phyloP scores from a whole-genome alignment of 768 basidiomycete species.

The Suillus bovinus region DNA sequence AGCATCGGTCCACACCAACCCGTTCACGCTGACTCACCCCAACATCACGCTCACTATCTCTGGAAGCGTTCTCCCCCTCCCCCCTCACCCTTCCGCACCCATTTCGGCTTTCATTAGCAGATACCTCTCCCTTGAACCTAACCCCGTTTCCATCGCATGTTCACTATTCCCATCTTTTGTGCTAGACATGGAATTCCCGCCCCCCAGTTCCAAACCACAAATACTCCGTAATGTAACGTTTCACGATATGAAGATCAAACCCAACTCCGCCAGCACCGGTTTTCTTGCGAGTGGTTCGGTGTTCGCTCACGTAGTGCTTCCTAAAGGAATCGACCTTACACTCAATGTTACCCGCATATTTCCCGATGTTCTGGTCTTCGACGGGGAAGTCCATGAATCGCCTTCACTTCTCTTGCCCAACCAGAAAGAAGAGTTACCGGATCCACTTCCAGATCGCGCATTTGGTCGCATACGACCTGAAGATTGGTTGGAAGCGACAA shows the following conservation, averaged over 20 bases:
- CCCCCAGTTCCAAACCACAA: conserved; percentile 60
- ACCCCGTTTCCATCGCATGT: conserved; percentile 58
- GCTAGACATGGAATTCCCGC: conserved; percentile 57
- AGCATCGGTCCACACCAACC: conserved; percentile 52
- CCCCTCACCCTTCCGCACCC: conserved; percentile 36
- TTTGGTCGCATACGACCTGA: conserved; percentile 76
- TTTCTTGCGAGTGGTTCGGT: conserved; percentile 75
- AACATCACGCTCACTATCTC: conserved; percentile 61
- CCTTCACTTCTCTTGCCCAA: conserved; percentile 11
- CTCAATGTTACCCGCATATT: conserved; percentile 63
- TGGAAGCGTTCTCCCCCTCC: conserved; percentile 59
- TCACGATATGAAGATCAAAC: conserved; percentile 69
- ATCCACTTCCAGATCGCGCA: conserved; percentile 69
- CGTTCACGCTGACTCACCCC: conserved; percentile 64
- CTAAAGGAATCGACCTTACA: conserved; percentile 65
- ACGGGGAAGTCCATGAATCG: conserved; percentile 58
- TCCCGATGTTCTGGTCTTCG: conserved; percentile 78
- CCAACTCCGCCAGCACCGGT: conserved; percentile 33
- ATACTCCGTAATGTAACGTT: conserved; percentile 75
- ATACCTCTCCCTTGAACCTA: conserved; percentile 58
- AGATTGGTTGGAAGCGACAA: conserved; percentile 58
- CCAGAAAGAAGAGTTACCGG: conserved; percentile 46
- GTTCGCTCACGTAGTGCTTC: conserved; percentile 64
- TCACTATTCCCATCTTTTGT: conserved; percentile 54
- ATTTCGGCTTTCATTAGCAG: conserved; percentile 65